These are phyloP conservation scores for Claviceps sp. DNA, from an alignment of 2,329 filamentous ascomycete genomes.

Conservation along the genomic window DNA sequence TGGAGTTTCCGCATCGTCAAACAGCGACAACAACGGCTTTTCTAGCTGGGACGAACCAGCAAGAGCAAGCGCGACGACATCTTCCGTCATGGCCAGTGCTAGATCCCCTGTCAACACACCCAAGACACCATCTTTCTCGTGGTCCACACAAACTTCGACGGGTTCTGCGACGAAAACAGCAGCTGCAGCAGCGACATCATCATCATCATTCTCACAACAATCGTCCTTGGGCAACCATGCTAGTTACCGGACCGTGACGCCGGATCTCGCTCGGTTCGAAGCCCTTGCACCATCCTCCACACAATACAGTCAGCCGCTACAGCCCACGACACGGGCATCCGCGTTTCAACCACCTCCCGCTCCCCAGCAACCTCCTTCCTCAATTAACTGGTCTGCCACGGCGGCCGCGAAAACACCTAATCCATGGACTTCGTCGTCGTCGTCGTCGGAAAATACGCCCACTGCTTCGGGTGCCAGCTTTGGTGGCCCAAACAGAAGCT, in stretches of 20 bases:
- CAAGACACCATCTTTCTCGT: slow-evolving; percentile 43
- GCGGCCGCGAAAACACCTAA: slow-evolving; percentile 27
- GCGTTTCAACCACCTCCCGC: slow-evolving; percentile 14
- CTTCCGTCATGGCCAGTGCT: slow-evolving; percentile 19
- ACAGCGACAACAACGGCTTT: slow-evolving; percentile 30
- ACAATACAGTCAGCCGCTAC: slow-evolving; percentile 49
- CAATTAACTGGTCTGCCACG: slow-evolving; percentile 38
- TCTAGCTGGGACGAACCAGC: slow-evolving; percentile 34
- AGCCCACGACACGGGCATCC: slow-evolving; percentile 24
- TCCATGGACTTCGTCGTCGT: slow-evolving; percentile 29
- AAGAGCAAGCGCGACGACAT: slow-evolving; percentile 6
- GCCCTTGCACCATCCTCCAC: slow-evolving; percentile 44
- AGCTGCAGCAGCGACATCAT: neutral
- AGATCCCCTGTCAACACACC: slow-evolving; percentile 24
- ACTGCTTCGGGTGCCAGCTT: slow-evolving; percentile 18
- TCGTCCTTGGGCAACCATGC: slow-evolving; percentile 11
- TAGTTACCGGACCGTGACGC: slow-evolving; percentile 43
- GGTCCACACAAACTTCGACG: slow-evolving; percentile 45
- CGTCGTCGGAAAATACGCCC: slow-evolving; percentile 6
- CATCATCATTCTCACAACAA: slow-evolving; percentile 13
- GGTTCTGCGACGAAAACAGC: slow-evolving; percentile 13
- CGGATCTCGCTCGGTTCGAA: slow-evolving; percentile 42
- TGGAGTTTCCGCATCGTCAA: slow-evolving; percentile 18
- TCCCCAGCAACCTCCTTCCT: slow-evolving; percentile 7
- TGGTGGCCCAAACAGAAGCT: slow-evolving; percentile 22